Evolutionary conservation across 1,284 basidiomycete species (phyloP).

Genomic region (Cryptococcus hybrid): DNA sequence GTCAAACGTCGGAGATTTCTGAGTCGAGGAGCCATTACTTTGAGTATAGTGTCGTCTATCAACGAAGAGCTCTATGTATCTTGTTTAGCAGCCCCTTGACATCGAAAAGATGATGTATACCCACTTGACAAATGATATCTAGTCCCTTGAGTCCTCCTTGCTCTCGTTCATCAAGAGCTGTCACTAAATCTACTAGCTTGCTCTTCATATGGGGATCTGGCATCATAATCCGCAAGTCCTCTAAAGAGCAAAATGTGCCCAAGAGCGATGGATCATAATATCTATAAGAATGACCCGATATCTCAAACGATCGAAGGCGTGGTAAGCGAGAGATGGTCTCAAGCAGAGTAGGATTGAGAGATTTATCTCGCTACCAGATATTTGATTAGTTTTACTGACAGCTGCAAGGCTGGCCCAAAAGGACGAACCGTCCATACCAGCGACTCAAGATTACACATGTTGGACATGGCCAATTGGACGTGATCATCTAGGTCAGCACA

Average conservation of each 20-base stretch:
- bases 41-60: constrained; percentile 36
- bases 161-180: constrained; percentile 17
- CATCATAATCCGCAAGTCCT: constrained; percentile 46
- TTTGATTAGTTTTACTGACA: background rate
- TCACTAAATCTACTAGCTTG: constrained; percentile 21
- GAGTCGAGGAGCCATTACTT: constrained; percentile 27
- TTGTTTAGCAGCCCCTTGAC: background rate
- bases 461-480: constrained; percentile 24
- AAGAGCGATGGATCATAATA: constrained; percentile 38
- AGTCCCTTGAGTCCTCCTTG: constrained; percentile 34
- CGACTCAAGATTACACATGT: constrained; percentile 38
- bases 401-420: background rate
- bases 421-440: constrained; percentile 46
- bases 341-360: constrained; percentile 34
- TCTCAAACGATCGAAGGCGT: constrained; percentile 33
- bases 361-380: constrained; percentile 37
- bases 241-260: constrained; percentile 23
- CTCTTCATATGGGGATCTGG: constrained; percentile 35
- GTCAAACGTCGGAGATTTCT: constrained; percentile 29
- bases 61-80: constrained; percentile 25
- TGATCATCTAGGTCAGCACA: constrained; percentile 25
- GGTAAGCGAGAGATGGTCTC: constrained; percentile 26
- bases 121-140: constrained; percentile 39
- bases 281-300: constrained; percentile 42
- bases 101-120: background rate